Evolutionary conservation across 108 stramenopile species (phyloP), one percentile per base, ranked within the genome.

Genomic region (Schizochytrium sp.): DNA sequence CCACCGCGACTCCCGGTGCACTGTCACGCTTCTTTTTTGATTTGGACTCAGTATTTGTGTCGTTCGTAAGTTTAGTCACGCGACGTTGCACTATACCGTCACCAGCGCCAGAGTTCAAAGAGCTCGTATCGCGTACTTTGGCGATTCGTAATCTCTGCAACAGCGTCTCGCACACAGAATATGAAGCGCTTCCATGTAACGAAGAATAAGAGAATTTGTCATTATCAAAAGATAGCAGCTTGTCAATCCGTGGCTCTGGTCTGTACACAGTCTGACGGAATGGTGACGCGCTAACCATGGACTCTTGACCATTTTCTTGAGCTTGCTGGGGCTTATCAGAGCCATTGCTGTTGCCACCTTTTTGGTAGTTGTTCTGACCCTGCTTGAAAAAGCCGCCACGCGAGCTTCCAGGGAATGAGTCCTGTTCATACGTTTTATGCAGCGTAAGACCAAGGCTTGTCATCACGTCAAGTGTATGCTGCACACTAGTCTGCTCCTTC

Each of bases 381-480:
- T 28, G 28, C 28, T 28, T 28, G 28, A 28, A 28, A 28, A 28
- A 28, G 28, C 28, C 28, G 28, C 28, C 28, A 28, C 28, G 28
- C 28, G 28, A 28, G 28, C 28, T 28, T 28, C 42, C 12, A 7
- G 64, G 42, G 44, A 69, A 69, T 0, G 64, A 44, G 8, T 44
- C 19, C 10, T 69, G 42, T 2, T 83, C 76, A 46, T 38, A 83
- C 55, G 53, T 55, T 50, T 83, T 49, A n/a, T 55, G 50, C 5
- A 89, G 44, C 46, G 42, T 50, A 15, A 72, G 38, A 4, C 89
- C 89, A 47, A 41, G 40, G 19, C 49, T 13, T 13, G 38, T 3
- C 72, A 89, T 42, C 0, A 57, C 56, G 88, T 88, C 89, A 8
- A 87, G 17, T 1, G 58, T 42, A n/a, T 44, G 42, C 88, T 88